phyloP scores from a whole-genome alignment of 225 moss, liverwort and hornwort genomes.

The Climacium dendroides region DNA sequence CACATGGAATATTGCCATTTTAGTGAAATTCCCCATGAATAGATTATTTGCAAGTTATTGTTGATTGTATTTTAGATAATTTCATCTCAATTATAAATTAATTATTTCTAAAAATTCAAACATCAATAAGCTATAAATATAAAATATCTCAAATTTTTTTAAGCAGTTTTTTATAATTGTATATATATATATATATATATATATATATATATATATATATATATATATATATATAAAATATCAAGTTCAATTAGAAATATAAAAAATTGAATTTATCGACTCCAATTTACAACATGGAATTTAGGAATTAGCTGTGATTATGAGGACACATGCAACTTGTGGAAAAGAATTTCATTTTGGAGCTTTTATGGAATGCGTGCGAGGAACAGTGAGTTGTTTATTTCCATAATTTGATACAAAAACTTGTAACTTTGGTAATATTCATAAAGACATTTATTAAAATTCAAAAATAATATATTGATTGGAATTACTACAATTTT shows the following conservation, averaged over 20 bases:
- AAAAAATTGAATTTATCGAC: not conserved
- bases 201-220: no score
- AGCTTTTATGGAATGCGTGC: conserved; percentile 31
- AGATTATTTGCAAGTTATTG: not conserved
- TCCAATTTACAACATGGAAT: not conserved
- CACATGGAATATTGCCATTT: no score
- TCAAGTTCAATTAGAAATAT: rapidly evolving
- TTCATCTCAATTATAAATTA: rapidly evolving
- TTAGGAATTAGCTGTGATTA: conserved; percentile 26
- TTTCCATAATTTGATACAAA: not conserved
- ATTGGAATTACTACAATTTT: no score
- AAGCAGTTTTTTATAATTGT: not conserved
- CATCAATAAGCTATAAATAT: no score
- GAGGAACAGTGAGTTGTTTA: not conserved
- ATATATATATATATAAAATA: no score
- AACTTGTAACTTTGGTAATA: no score
- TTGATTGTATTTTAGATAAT: not conserved
- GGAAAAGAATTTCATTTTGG: conserved; percentile 41
- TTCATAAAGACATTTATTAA: no score
- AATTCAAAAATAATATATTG: no score
- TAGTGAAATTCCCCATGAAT: no score
- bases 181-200: no score
- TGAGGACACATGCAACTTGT: conserved; percentile 40
- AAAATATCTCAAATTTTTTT: no score
- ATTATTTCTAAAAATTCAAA: not conserved